These are phyloP conservation scores for Rhizoclosmatium globosum DNA, from an alignment of 192 early-diverging fungal species.

Conservation along the genomic window DNA sequence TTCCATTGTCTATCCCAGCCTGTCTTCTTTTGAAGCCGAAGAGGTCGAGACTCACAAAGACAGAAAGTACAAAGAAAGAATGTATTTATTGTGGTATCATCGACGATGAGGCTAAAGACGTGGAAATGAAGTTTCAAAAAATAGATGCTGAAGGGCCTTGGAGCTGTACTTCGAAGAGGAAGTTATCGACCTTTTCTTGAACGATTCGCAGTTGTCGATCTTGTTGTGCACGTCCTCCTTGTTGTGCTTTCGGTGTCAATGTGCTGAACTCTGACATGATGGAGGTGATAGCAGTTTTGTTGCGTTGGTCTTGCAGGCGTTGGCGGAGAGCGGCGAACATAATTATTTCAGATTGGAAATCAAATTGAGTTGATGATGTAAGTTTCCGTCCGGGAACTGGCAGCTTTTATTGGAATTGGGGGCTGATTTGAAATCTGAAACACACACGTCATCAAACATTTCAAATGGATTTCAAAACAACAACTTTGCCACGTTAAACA, in stretches of 20 bases:
- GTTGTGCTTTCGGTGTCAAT: neutral
- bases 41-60: too few species aligned
- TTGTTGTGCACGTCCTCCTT: neutral
- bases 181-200: constrained; percentile 1
- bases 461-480: constrained; percentile 1
- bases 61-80: too few species aligned
- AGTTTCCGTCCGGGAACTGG: too few species aligned
- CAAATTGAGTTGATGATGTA: neutral
- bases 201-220: neutral
- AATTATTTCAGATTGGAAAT: neutral
- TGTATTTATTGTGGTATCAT: too few species aligned
- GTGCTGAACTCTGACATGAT: neutral
- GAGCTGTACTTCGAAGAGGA: neutral
- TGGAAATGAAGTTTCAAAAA: too few species aligned
- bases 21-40: too few species aligned
- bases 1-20: too few species aligned
- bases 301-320: neutral
- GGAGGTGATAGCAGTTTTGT: neutral
- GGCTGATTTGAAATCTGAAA: neutral
- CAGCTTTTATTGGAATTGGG: neutral
- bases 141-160: too few species aligned
- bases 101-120: too few species aligned
- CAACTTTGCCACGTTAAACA: neutral
- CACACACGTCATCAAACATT: neutral
- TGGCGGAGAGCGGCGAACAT: neutral